A percentile compares a stretch with the other conserved stretches of the same genome.
phyloP scores from a whole-genome alignment of 202 grass and related monocot genomes.

The Dendrocalamus latiflorus region DNA sequence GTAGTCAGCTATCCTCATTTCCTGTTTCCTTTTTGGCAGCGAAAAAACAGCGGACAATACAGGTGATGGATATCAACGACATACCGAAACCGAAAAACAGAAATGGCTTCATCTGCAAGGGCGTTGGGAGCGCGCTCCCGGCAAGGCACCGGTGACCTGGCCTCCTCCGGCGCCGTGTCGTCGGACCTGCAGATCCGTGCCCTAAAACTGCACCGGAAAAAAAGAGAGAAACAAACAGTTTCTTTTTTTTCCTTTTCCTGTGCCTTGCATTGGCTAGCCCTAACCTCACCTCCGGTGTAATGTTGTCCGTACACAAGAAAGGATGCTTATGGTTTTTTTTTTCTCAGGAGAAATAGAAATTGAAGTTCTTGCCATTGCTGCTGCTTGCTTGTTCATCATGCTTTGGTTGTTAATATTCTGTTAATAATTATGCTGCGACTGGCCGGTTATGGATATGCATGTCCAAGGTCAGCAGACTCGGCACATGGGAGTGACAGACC shows the following conservation, averaged over 20 bases:
- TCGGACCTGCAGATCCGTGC: not conserved
- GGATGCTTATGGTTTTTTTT: not conserved
- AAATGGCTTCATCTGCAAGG: slow-evolving; percentile 47
- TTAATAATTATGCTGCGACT: not conserved
- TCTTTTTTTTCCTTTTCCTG: slow-evolving; percentile 12
- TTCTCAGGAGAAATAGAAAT: not conserved
- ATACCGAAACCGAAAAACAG: no score
- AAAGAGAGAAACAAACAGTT: not conserved
- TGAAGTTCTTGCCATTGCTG: not conserved
- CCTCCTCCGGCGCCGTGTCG: no score
- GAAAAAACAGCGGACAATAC: slow-evolving; percentile 76
- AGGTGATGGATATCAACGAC: slow-evolving; percentile 78
- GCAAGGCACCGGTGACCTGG: slow-evolving; percentile 42
- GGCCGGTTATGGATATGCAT: not conserved
- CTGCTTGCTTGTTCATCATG: not conserved
- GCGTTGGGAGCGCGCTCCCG: slow-evolving; percentile 12
- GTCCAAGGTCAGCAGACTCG: no score
- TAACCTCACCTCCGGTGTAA: not conserved
- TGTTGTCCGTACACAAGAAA: not conserved
- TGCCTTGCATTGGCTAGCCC: not conserved
- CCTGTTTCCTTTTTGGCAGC: slow-evolving; percentile 17
- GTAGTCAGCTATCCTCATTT: not conserved
- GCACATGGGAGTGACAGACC: not conserved
- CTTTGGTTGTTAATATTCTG: not conserved
- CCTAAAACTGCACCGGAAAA: not conserved